phyloP scores from a whole-genome alignment of 2,329 filamentous ascomycete species.

The Aspergillus ibericus region DNA sequence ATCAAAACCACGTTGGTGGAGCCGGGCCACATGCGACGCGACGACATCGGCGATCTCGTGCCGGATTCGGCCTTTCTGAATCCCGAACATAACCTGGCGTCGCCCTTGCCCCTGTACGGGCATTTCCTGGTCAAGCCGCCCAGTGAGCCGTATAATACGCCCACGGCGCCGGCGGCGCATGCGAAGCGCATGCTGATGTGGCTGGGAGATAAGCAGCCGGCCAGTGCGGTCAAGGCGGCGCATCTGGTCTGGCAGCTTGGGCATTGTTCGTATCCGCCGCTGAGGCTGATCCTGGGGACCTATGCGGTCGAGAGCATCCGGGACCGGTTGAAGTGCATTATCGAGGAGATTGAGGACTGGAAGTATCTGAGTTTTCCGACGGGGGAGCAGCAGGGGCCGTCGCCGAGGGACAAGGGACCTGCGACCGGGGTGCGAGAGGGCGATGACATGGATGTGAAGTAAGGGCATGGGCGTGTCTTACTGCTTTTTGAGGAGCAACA shows the following conservation, averaged over 20 bases:
- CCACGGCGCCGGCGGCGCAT: constrained; percentile 81
- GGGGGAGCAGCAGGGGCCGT: constrained; percentile 29
- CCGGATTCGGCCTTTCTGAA: not conserved
- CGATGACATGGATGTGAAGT: not conserved
- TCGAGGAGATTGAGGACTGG: constrained; percentile 94
- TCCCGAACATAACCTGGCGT: constrained; percentile 34
- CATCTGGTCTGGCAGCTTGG: constrained; percentile 93
- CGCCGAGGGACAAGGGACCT: not conserved
- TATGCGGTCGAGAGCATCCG: constrained; percentile 96
- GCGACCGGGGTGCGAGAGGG: not conserved
- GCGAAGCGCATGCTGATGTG: constrained; percentile 90
- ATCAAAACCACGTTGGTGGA: constrained; percentile 93
- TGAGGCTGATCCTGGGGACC: constrained; percentile 81
- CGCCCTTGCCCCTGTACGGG: constrained; percentile 75
- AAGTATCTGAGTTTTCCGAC: constrained; percentile 74
- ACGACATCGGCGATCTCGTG: constrained; percentile 57
- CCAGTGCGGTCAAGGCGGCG: constrained; percentile 87
- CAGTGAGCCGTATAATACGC: constrained; percentile 74
- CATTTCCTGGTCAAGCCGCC: constrained; percentile 89
- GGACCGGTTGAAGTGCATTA: constrained; percentile 83
- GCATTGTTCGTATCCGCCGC: constrained; percentile 89
- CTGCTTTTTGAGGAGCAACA: no score
- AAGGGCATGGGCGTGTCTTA: no score
- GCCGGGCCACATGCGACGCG: constrained; percentile 81
- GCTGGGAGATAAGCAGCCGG: constrained; percentile 89